These are phyloP conservation scores for Kitagawia praeruptora DNA, from an alignment of 129 eudicot species.

Conservation along the genomic window DNA sequence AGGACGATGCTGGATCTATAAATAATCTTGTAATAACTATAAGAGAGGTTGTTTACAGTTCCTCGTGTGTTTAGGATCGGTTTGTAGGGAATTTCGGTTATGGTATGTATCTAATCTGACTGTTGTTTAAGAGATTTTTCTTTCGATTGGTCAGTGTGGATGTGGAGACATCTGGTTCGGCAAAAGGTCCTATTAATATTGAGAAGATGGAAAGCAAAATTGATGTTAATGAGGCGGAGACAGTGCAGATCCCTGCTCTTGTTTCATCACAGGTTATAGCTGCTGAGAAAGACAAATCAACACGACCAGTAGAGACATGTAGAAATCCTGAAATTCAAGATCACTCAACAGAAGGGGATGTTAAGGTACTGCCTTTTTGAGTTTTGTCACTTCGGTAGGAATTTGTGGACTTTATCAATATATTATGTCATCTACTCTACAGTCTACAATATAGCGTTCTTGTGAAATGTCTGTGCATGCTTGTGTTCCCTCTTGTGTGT, in stretches of 20 bases:
- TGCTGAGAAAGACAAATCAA: conserved; percentile 25
- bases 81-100: conserved; percentile 1
- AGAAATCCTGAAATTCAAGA: conserved; percentile 33
- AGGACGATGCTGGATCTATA: background rate
- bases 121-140: conserved; percentile 5
- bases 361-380: conserved; percentile 27
- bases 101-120: background rate
- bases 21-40: background rate
- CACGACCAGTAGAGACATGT: conserved; percentile 27
- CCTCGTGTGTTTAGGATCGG: background rate
- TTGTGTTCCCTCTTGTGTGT: background rate
- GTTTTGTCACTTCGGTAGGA: background rate
- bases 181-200: conserved; percentile 20
- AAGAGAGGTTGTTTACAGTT: background rate
- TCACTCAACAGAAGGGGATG: conserved; percentile 30
- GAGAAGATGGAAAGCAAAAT: conserved; percentile 27
- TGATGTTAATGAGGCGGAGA: conserved; percentile 19
- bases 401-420: background rate
- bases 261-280: conserved; percentile 21
- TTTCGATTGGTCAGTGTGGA: conserved; percentile 39
- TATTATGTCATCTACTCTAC: background rate
- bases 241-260: conserved; percentile 20
- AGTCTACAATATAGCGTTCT: background rate
- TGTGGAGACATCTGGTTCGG: conserved; percentile 27
- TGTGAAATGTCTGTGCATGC: background rate